A percentile compares a stretch with the other conserved stretches of the same genome.
Evolutionary conservation across 2,329 filamentous ascomycete genomes (phyloP).

Genomic region (Dothideomycetes sp.): DNA sequence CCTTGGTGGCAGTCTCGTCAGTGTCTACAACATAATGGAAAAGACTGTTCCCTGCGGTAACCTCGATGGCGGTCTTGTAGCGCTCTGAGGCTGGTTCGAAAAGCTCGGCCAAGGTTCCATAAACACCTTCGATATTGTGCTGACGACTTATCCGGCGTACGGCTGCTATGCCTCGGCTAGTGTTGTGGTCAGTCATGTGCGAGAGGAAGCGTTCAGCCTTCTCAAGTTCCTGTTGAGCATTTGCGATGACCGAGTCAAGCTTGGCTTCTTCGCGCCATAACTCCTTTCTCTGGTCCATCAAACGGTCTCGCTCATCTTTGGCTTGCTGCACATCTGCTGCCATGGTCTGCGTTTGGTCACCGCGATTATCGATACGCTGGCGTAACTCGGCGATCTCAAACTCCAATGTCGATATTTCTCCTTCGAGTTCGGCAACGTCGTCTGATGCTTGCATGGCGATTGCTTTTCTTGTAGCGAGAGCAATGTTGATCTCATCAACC

Average conservation of each 20-base stretch:
- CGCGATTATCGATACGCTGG: constrained; percentile 67
- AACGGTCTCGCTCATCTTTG: constrained; percentile 65
- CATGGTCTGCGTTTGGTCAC: constrained; percentile 61
- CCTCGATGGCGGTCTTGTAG: constrained; percentile 83
- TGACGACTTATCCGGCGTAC: constrained; percentile 76
- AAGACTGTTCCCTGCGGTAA: constrained; percentile 81
- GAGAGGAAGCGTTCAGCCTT: constrained; percentile 68
- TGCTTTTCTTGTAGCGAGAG: constrained; percentile 70
- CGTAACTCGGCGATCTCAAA: constrained; percentile 62
- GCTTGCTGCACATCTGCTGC: constrained; percentile 66
- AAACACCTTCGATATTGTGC: constrained; percentile 72
- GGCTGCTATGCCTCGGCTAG: constrained; percentile 75
- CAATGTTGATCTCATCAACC: constrained; percentile 68
- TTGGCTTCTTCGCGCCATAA: constrained; percentile 85
- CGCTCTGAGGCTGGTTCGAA: constrained; percentile 67
- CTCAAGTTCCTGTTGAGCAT: constrained; percentile 66
- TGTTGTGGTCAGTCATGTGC: constrained; percentile 82
- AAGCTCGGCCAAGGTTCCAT: constrained; percentile 89
- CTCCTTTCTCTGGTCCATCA: constrained; percentile 79
- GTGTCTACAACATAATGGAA: constrained; percentile 97
- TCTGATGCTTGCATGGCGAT: constrained; percentile 78
- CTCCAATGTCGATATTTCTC: constrained; percentile 63
- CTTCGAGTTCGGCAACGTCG: constrained; percentile 64
- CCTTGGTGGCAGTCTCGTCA: constrained; percentile 72
- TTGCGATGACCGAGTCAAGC: constrained; percentile 66